These are phyloP conservation scores for Colletotrichum chlorophyti DNA, from an alignment of 2,329 filamentous ascomycete species.

Conservation along the genomic window DNA sequence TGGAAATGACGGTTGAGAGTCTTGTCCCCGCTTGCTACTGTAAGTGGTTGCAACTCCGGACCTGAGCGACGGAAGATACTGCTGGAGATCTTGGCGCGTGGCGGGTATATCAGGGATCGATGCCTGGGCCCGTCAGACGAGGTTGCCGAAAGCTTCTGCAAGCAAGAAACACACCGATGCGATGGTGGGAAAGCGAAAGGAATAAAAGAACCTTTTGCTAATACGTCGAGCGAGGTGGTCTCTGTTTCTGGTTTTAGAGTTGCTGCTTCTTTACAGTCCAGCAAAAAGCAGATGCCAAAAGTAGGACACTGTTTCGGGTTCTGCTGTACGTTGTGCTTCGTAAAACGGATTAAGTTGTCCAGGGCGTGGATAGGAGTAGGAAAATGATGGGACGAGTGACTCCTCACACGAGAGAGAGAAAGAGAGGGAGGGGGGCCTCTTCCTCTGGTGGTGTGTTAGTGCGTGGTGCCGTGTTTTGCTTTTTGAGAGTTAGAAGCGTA, in stretches of 20 bases:
- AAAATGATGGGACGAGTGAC: slow-evolving; percentile 22
- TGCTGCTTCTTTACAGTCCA: slow-evolving; percentile 27
- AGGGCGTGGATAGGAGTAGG: no score
- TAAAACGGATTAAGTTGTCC: slow-evolving; percentile 26
- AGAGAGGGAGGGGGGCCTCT: no score
- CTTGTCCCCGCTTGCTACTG: slow-evolving; percentile 29
- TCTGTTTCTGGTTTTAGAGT: slow-evolving; percentile 13
- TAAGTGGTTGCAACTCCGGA: slow-evolving; percentile 25
- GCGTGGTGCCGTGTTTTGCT: no score
- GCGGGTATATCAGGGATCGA: slow-evolving; percentile 28
- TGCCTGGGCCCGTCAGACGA: slow-evolving; percentile 19
- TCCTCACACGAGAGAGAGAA: no score
- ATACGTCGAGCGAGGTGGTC: background rate
- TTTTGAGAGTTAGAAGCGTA: no score
- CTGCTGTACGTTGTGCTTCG: slow-evolving; percentile 26
- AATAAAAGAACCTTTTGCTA: slow-evolving; percentile 11
- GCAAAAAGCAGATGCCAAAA: slow-evolving; percentile 28
- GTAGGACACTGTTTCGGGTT: slow-evolving; percentile 28
- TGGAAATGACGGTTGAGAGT: slow-evolving; percentile 30
- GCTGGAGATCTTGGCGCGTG: slow-evolving; percentile 29
- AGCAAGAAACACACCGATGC: slow-evolving; percentile 23
- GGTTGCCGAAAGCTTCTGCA: slow-evolving; percentile 27
- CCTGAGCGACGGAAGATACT: slow-evolving; percentile 23
- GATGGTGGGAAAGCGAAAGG: slow-evolving; percentile 7
- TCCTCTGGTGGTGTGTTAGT: no score